Base-by-base conservation (phyloP, 768 basidiomycete genomes). In the Sistotremastrum niveocremeum region DNA sequence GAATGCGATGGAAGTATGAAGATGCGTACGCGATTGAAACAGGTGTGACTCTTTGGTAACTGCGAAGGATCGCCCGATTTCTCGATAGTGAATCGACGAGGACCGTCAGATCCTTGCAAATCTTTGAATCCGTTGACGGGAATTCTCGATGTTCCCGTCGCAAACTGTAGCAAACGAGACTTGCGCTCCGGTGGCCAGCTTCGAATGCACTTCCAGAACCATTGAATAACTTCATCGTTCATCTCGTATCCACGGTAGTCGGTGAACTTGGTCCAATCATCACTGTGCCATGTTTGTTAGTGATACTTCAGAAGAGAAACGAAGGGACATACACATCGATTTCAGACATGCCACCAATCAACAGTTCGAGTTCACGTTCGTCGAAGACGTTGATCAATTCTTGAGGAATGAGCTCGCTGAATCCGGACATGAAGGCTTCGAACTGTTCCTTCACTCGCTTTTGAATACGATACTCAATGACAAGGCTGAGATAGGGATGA, bases 191-290 rank as follows among this genome's bases (percentile, higher is more conserved):
- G 81, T 7, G 95, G 94, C 95, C 95, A 99, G 55, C 83, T 79
- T 54, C 88, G 84, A 39, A 99, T 88, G 56, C 89, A 91, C 68
- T 97, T 90, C 95, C 95, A 99, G 82, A 99, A 99, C 95, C 95
- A 99, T 59, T 97, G 90, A 47, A 99, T 93, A 41, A 93, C 87
- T 57, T 94, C 89, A 59, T 94, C 90, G 56, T 83, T 85, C 65
- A 88, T 79, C 65, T 91, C 87, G 59, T 93, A 94, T 10, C 90
- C 94, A 52, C 94, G 83, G 66, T 98, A 98, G 62, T 98, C 95
- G 35, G 95, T 99, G 66, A 93, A 95, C 68, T 98, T 97, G 59
- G 83, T 88, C 95, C 95, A 98, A 62, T 95, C 94, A 52, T 97
- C 91, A 52, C 85, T 87, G 45, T 5, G 11, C 1, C 8, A 33